Evolutionary conservation across 495 filamentous ascomycete genomes (phyloP).

Genomic region (Penicillium roqueforti): DNA sequence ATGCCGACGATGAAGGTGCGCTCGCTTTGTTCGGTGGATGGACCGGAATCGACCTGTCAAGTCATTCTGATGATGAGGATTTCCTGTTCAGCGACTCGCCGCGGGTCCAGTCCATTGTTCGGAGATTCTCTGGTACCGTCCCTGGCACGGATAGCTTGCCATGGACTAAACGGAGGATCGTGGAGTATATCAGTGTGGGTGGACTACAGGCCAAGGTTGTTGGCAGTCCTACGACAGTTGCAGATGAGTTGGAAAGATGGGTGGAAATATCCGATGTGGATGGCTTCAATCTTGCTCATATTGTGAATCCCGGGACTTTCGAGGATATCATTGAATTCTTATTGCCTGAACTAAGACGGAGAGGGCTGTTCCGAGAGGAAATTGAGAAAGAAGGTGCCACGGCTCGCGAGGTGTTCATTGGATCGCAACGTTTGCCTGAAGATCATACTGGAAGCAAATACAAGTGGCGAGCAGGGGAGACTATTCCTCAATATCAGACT

Average conservation of each 20-base stretch:
- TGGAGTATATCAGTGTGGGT: constrained; percentile 51
- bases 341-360: constrained; percentile 47
- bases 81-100: constrained; percentile 33
- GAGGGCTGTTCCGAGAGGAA: constrained; percentile 50
- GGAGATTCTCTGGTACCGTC: constrained; percentile 27
- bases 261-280: constrained; percentile 43
- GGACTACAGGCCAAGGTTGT: constrained; percentile 45
- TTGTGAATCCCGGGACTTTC: constrained; percentile 52
- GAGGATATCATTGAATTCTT: constrained; percentile 52
- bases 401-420: constrained; percentile 48
- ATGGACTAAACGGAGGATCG: constrained; percentile 55
- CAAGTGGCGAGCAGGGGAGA: constrained; percentile 28
- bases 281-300: constrained; percentile 53
- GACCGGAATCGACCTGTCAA: constrained; percentile 53
- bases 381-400: constrained; percentile 47
- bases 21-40: constrained; percentile 59
- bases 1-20: constrained; percentile 55
- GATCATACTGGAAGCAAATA: constrained; percentile 32
- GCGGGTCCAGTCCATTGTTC: constrained; percentile 23
- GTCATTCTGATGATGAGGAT: constrained; percentile 54
- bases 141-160: constrained; percentile 38
- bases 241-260: constrained; percentile 50
- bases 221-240: constrained; percentile 44
- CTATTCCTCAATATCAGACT: constrained; percentile 17
- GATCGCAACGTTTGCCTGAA: constrained; percentile 22